Conservation (phyloP, 1,284 basidiomycete genomes). For the Laetiporus sulphureus region DNA sequence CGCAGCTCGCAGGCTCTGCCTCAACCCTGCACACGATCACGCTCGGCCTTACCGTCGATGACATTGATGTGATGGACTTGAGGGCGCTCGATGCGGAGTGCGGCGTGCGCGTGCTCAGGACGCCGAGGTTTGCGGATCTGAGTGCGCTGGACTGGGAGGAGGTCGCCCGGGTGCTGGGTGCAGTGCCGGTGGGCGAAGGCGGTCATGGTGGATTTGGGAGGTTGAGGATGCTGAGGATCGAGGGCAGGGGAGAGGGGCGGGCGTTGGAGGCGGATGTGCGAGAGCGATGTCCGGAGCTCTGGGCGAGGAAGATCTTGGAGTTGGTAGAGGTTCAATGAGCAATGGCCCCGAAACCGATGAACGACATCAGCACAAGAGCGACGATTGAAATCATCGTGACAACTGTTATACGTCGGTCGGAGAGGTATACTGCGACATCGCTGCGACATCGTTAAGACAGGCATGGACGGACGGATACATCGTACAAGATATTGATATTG, state of each 20-base stretch:
- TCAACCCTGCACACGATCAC: neutral
- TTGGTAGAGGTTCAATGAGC: no score
- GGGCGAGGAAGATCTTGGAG: neutral
- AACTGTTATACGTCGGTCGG: no score
- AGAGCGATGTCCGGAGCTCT: neutral
- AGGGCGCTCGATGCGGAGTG: slow-evolving; percentile 16
- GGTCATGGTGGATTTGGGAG: no score
- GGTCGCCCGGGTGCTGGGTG: neutral
- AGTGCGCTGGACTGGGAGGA: slow-evolving; percentile 13
- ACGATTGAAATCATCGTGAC: no score
- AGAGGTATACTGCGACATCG: no score
- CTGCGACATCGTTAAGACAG: no score
- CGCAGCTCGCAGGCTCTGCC: slow-evolving; percentile 7
- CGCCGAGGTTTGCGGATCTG: slow-evolving; percentile 10
- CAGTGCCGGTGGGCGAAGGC: no score
- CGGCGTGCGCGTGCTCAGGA: slow-evolving; percentile 10
- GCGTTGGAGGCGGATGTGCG: neutral
- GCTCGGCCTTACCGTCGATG: neutral
- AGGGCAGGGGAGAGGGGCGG: slow-evolving; percentile 8
- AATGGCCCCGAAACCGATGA: no score
- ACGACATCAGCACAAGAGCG: no score
- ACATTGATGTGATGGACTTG: slow-evolving; percentile 8
- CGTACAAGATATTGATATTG: no score
- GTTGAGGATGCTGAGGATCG: slow-evolving; percentile 6
- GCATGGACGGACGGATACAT: no score